Conservation (phyloP, 208 protist genomes). For the Wallacemonas sp. region DNA sequence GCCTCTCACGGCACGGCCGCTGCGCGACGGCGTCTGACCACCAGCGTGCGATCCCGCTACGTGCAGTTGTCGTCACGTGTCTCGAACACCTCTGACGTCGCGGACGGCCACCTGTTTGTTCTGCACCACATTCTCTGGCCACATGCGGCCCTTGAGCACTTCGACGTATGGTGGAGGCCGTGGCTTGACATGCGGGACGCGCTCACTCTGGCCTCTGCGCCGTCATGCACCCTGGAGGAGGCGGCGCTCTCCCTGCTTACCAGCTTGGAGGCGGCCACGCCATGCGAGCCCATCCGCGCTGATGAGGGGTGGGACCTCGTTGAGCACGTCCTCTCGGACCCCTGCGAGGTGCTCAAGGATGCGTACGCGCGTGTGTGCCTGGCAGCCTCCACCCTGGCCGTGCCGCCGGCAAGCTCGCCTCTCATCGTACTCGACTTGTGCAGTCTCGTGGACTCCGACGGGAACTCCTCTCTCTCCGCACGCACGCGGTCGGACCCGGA, state of each 20-base stretch:
- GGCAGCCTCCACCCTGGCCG: neutral
- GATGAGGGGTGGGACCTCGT: neutral
- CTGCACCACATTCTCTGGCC: neutral
- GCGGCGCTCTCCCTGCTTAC: neutral
- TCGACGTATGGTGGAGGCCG: conserved; percentile 3
- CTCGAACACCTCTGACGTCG: neutral
- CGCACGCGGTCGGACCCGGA: neutral
- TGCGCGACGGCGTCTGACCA: neutral
- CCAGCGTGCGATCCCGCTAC: neutral
- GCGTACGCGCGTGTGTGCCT: neutral
- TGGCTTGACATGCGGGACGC: neutral
- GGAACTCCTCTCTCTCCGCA: too few relatives aligned
- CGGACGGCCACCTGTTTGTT: neutral
- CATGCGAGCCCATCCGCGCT: neutral
- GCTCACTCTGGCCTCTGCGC: neutral
- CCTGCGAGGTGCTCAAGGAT: neutral
- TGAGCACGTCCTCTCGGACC: neutral
- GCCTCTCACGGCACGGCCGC: neutral
- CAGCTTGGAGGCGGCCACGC: neutral
- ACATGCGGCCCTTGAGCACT: neutral
- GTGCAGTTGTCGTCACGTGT: neutral
- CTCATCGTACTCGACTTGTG: neutral
- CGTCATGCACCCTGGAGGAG: neutral
- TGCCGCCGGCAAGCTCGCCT: neutral
- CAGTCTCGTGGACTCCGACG: neutral